Conservation (phyloP, 805 yeast species). For the Zygosaccharomyces siamensis region DNA sequence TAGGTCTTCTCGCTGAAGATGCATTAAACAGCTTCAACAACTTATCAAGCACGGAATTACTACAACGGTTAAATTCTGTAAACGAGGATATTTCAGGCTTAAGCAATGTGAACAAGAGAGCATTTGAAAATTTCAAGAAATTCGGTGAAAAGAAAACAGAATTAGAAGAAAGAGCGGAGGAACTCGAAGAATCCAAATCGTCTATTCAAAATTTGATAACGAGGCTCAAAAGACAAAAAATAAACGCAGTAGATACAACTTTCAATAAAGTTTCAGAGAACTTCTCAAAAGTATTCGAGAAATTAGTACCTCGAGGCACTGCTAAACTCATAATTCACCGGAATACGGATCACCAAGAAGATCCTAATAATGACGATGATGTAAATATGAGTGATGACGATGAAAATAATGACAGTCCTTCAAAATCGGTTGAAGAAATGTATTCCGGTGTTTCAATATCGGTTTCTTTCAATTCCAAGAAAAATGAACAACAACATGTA, state of each 20-base stretch:
- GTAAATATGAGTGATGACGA: conserved; percentile 11
- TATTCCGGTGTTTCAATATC: conserved; percentile 79
- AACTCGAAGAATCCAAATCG: conserved; percentile 61
- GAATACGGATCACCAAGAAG: conserved; percentile 22
- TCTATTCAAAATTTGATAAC: conserved; percentile 70
- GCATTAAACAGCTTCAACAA: conserved; percentile 53
- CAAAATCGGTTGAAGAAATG: conserved; percentile 27
- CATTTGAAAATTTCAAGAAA: conserved; percentile 73
- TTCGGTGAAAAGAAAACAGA: conserved; percentile 71
- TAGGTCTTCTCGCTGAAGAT: conserved; percentile 88
- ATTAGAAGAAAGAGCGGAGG: conserved; percentile 58
- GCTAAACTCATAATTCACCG: conserved; percentile 69
- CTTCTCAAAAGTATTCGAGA: conserved; percentile 70
- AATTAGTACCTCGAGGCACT: conserved; percentile 75
- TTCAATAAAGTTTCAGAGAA: conserved; percentile 71
- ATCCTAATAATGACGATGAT: conserved; percentile 24
- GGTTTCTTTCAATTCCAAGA: conserved; percentile 83
- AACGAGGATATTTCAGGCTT: conserved; percentile 56
- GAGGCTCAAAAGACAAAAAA: conserved; percentile 70
- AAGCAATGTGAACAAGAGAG: conserved; percentile 82
- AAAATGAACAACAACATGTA: conserved; percentile 78
- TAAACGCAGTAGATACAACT: conserved; percentile 73
- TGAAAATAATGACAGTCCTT: conserved; percentile 20
- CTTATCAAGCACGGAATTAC: conserved; percentile 47
- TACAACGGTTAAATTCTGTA: conserved; percentile 48